Base-by-base conservation (phyloP, 192 early-diverging fungal genomes). In the Gaertneriomyces semiglobifer region DNA sequence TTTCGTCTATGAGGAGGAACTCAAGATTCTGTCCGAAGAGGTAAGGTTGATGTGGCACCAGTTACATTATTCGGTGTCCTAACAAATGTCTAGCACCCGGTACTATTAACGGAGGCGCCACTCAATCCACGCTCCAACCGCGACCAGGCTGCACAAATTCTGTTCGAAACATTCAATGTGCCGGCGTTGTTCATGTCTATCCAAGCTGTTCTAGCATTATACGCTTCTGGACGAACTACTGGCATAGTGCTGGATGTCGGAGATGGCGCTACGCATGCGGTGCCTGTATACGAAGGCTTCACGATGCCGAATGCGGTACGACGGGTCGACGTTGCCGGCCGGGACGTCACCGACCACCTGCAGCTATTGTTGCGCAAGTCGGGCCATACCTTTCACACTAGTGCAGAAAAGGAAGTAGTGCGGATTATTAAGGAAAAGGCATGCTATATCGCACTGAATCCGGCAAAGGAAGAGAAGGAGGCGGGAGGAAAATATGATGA, bases 161-260 rank as follows among this genome's bases (percentile, higher is more conserved):
- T 99, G 74, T 99, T 99, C 68, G 96, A 99, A 69, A 99, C 95
- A 1, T 99, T 99, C 79, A 99, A 99, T 53, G 93, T 95, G 10
- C 96, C 96, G 4, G 95, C 96, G 20, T 83, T 99, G 46, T 98
- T 93, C 79, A 88, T 93, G 44, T 95, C 93, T 50, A 92, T 99
- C 64, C 96, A 99, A 78, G 96, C 96, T 39, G 94, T 99, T 4
- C 85, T 99, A 48, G 91, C 93, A 68, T 86, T 99, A 81, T 93
- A 99, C 68, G 92, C 94, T 7, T 98, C 94, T 44, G 96, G 96
- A 53, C 84, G 95, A 70, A 99, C 96, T 11, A 99, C 96, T 7
- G 96, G 96, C 53, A 85, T 99, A 25, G 95, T 98, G 10, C 80
- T 99, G 16, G 95, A 99, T 72, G 88, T 92, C 6, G 95, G 96